phyloP scores from a whole-genome alignment of 768 basidiomycete genomes.

The Cystobasidium onofrii region DNA sequence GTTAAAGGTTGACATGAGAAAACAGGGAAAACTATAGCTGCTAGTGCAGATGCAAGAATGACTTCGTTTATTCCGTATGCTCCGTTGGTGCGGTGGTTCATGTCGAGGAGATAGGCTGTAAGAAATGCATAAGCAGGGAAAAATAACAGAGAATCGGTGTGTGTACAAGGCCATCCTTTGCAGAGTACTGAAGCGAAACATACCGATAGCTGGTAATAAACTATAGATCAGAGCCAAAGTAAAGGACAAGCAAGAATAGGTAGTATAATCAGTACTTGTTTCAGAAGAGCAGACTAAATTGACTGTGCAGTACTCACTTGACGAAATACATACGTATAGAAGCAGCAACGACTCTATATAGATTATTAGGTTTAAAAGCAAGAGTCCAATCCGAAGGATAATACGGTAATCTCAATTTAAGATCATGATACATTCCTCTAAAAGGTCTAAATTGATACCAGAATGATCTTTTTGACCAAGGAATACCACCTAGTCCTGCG shows the following conservation, averaged over 20 bases:
- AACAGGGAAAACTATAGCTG: conserved; percentile 74
- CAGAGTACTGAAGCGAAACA: not conserved
- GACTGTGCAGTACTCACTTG: conserved; percentile 58
- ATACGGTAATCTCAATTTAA: conserved; percentile 64
- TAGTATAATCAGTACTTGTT: not conserved
- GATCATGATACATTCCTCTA: conserved; percentile 61
- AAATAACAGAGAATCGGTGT: conserved; percentile 53
- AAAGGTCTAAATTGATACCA: conserved; percentile 32
- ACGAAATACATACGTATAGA: conserved; percentile 78
- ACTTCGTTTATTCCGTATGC: conserved; percentile 87
- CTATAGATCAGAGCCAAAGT: conserved; percentile 39
- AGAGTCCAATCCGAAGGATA: conserved; percentile 83
- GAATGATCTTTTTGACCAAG: conserved; percentile 24
- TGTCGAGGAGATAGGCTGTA: conserved; percentile 72
- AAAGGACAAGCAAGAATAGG: not conserved
- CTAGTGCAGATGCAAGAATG: conserved; percentile 73
- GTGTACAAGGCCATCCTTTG: not conserved
- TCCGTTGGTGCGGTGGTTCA: conserved; percentile 73
- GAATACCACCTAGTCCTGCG: conserved; percentile 3
- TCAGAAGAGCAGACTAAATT: no score
- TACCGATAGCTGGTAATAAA: conserved; percentile 37
- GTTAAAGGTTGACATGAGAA: conserved; percentile 85
- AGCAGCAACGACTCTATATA: conserved; percentile 74
- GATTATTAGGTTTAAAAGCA: conserved; percentile 59
- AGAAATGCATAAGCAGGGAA: conserved; percentile 51